phyloP scores from a whole-genome alignment of 345 rosid species.

The Raphanus sativus region DNA sequence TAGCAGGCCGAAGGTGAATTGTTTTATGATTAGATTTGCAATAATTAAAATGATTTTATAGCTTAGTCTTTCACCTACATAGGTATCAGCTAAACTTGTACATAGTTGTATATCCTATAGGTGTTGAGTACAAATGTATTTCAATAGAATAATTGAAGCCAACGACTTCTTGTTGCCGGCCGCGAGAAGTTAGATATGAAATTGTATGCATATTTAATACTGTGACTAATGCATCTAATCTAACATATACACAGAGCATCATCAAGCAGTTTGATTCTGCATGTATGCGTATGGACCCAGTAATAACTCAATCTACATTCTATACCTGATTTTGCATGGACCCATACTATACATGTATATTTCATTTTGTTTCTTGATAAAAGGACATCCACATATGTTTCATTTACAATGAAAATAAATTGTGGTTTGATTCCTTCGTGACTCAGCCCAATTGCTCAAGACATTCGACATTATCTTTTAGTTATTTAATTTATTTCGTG shows the following conservation, averaged over 20 bases:
- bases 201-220: neutral
- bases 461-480: neutral
- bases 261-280: neutral
- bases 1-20: constrained; percentile 31
- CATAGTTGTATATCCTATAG: neutral
- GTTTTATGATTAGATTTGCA: constrained; percentile 20
- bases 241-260: constrained; percentile 1
- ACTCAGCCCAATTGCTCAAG: neutral
- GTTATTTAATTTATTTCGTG: neutral
- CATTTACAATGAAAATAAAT: neutral
- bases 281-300: neutral
- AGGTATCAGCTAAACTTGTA: neutral
- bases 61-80: constrained; percentile 13
- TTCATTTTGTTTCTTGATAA: neutral
- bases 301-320: neutral
- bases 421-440: neutral
- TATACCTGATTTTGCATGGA: neutral
- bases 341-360: neutral
- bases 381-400: neutral
- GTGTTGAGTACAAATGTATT: constrained; percentile 6
- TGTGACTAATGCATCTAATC: neutral
- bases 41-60: neutral
- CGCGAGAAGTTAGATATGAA: constrained; percentile 24
- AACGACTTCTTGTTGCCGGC: constrained; percentile 38
- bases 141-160: constrained; percentile 19